Evolutionary conservation across 2,329 filamentous ascomycete genomes (phyloP), one percentile per base, ranked within the genome.

Genomic region (Alternaria burnsii): DNA sequence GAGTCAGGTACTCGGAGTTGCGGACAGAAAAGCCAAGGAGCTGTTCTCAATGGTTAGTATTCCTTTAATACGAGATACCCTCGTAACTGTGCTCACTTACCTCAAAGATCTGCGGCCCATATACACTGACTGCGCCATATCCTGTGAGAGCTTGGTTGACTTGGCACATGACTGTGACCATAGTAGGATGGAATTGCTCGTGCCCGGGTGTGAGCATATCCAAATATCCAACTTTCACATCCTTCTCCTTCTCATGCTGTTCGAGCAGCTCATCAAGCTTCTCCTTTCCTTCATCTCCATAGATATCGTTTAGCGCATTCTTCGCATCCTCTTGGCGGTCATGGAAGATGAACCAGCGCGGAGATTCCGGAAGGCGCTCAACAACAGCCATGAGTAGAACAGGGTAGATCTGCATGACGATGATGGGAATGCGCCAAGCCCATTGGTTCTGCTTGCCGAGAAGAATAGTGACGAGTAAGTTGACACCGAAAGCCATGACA

Each of bases 21-120:
- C 75, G 76, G 36, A 83, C 81, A 18, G 75, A 72, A 70, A 88
- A 87, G 16, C 86, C 86, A 4, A 89, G 82, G 10, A 89, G 82
- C 72, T 87, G 79, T 71, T 24, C 8, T 86, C 46, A 85, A 52
- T 85, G 85, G 63, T 88, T 84, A 24, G 85, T 82, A 46, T 28
- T 32, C 18, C n/a, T 3, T 3, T 5, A 24, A 38, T 36, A 14
- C 1, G 5, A 20, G 5, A 3, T 3, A 36, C 18, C 20, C 7
- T 36, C 22, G 16, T 24, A 12, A 34, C 36, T 8, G 26, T 43
- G 1, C 12, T 26, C 6, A 30, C 70, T 65, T 63, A 76, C 75
- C 55, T 87, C 82, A 71, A 89, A 89, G 54, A 89, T 88, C 65
- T 89, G 87, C 3, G 86, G 86, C 0, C 87, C 87, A 59, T 89